Conservation (phyloP, 2,329 filamentous ascomycete genomes). For the Microascus cirrosus region DNA sequence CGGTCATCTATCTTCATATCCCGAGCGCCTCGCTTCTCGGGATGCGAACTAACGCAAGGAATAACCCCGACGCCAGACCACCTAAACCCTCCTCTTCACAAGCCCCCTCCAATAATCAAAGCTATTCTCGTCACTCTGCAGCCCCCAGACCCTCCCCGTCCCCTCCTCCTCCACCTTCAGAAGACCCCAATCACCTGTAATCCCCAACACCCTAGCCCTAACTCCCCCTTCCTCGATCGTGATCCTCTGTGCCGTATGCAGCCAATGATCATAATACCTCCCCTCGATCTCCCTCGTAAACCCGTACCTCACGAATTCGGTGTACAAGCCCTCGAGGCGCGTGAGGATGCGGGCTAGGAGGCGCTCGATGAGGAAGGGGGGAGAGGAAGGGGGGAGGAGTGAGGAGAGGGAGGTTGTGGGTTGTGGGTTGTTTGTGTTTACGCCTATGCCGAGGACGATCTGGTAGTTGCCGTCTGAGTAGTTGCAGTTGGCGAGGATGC, state of each 20-base stretch:
- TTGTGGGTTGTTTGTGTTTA: constrained; percentile 74
- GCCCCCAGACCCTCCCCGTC: constrained; percentile 67
- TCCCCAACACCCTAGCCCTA: constrained; percentile 69
- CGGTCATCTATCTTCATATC: too few species aligned
- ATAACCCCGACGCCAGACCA: neutral
- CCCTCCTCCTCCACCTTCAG: constrained; percentile 69
- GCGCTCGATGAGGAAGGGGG: constrained; percentile 61
- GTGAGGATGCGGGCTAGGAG: constrained; percentile 74
- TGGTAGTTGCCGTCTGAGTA: constrained; percentile 72
- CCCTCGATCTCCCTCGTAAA: constrained; percentile 65
- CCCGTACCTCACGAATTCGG: constrained; percentile 60
- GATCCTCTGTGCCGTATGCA: constrained; percentile 64
- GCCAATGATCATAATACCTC: constrained; percentile 72
- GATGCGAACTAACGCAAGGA: too few species aligned
- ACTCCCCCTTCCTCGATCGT: constrained; percentile 74
- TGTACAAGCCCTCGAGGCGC: constrained; percentile 67
- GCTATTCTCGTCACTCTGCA: constrained; percentile 96
- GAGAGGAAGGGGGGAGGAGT: constrained; percentile 46
- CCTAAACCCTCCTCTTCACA: constrained; percentile 63
- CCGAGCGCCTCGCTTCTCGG: too few species aligned
- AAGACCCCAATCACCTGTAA: constrained; percentile 86
- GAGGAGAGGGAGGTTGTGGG: constrained; percentile 82
- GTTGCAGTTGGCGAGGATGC: constrained; percentile 81
- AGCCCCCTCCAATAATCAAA: constrained; percentile 95
- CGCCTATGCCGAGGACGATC: constrained; percentile 72